Evolutionary conservation across 805 yeast genomes (phyloP).

Genomic region (Hermanozyma aechmeae): DNA sequence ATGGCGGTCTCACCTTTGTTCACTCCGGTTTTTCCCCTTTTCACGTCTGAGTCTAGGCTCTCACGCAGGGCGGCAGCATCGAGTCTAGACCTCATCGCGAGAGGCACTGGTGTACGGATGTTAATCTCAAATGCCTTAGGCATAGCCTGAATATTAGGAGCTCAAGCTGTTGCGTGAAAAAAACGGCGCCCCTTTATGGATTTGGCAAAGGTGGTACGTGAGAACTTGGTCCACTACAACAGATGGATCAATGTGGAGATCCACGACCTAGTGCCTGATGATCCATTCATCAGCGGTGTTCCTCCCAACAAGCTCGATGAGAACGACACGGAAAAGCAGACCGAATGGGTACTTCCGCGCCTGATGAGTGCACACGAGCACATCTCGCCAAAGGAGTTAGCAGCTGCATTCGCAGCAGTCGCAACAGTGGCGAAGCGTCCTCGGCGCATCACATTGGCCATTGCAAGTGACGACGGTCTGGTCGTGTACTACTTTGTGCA

Average conservation of each 20-base stretch:
- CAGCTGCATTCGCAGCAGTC: constrained; percentile 28
- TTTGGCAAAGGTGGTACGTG: not conserved
- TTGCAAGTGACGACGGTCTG: constrained; percentile 59
- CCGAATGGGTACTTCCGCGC: constrained; percentile 37
- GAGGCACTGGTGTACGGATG: too few species aligned
- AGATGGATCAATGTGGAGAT: constrained; percentile 32
- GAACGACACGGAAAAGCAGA: constrained; percentile 7
- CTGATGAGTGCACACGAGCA: constrained; percentile 6
- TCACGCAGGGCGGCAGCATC: too few species aligned
- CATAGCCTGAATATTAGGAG: too few species aligned
- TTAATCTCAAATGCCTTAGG: too few species aligned
- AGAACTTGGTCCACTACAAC: constrained; percentile 34
- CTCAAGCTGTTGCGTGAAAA: too few species aligned
- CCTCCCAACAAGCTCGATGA: constrained; percentile 22
- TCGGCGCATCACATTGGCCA: constrained; percentile 40
- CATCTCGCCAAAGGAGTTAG: constrained; percentile 29
- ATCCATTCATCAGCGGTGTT: constrained; percentile 14
- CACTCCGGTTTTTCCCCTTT: too few species aligned
- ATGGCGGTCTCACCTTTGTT: too few species aligned
- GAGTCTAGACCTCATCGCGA: too few species aligned
- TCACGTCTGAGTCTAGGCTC: too few species aligned
- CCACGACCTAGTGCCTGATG: constrained; percentile 4
- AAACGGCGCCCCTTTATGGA: not conserved
- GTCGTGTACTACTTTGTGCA: constrained; percentile 61
- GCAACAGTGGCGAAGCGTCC: constrained; percentile 20